phyloP scores from a whole-genome alignment of 495 filamentous ascomycete species.

The Penicillium psychrofluorescens region DNA sequence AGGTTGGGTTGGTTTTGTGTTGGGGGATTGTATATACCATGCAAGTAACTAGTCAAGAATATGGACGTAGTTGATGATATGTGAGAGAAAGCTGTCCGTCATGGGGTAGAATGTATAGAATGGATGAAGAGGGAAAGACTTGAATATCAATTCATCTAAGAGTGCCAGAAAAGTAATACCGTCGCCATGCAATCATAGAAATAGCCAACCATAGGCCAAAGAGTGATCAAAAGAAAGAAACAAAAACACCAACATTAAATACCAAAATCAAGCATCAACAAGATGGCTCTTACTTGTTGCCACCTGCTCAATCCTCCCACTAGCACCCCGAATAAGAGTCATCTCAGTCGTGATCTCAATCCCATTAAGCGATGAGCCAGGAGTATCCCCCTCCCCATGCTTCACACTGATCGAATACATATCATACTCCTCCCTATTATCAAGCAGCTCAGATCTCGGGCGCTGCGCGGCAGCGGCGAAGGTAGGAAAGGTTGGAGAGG shows the following conservation, averaged over 20 bases:
- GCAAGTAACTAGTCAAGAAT: too few relatives aligned
- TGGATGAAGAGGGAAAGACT: too few relatives aligned
- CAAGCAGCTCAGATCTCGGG: conserved; percentile 12
- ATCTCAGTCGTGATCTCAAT: conserved; percentile 34
- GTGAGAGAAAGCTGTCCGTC: too few relatives aligned
- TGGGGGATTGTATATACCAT: too few relatives aligned
- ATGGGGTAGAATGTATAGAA: too few relatives aligned
- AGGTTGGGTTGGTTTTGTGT: too few relatives aligned
- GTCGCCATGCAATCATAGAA: conserved; percentile 8
- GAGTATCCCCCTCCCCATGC: conserved; percentile 7
- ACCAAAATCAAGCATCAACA: conserved; percentile 18
- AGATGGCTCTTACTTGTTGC: conserved; percentile 10
- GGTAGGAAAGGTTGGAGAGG: too few relatives aligned
- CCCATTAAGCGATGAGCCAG: conserved; percentile 8
- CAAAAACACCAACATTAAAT: conserved; percentile 13
- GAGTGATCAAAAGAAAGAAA: conserved; percentile 1
- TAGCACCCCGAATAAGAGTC: conserved; percentile 4
- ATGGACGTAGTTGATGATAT: too few relatives aligned
- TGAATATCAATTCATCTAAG: too few relatives aligned
- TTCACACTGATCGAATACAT: conserved; percentile 29
- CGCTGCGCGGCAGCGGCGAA: conserved; percentile 8
- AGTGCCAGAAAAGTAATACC: neutral
- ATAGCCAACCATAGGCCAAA: neutral
- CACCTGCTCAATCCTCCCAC: conserved; percentile 9
- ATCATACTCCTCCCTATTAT: conserved; percentile 24